Conservation (phyloP, 352 stramenopile genomes). For the Globisporangium echinulatum region DNA sequence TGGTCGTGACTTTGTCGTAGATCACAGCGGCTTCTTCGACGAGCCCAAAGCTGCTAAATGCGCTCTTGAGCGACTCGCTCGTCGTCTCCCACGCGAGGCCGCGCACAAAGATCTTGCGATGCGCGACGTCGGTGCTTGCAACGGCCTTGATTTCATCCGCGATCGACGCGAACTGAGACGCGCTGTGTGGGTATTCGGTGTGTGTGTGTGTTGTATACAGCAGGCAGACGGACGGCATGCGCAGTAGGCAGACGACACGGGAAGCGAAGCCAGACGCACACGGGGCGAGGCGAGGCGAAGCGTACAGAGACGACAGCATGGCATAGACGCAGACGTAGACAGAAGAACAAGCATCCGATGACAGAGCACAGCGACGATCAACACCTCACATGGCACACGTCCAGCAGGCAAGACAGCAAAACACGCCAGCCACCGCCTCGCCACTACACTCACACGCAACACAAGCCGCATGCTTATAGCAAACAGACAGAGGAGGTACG, state of each 20-base stretch:
- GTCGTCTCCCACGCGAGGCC: conserved; percentile 56
- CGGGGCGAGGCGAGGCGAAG: neutral
- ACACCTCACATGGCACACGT: conserved; percentile 1
- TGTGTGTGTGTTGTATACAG: neutral
- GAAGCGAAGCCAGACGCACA: neutral
- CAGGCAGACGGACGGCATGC: neutral
- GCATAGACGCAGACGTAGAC: neutral
- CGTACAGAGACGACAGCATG: neutral
- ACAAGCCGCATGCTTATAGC: conserved; percentile 1
- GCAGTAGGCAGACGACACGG: neutral
- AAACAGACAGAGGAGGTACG: conserved; percentile 7
- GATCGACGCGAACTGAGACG: conserved; percentile 50
- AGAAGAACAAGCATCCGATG: neutral
- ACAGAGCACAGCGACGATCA: conserved; percentile 8
- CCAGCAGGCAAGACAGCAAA: neutral
- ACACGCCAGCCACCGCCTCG: neutral
- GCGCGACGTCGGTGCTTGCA: conserved; percentile 41
- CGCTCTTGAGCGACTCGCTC: conserved; percentile 34
- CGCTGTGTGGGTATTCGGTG: conserved; percentile 20
- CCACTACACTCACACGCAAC: conserved; percentile 6
- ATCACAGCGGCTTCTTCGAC: conserved; percentile 58
- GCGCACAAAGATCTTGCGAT: conserved; percentile 70
- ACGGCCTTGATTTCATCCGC: conserved; percentile 52
- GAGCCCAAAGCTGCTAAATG: conserved; percentile 48
- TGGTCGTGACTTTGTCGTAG: conserved; percentile 52